Evolutionary conservation across 2,329 filamentous ascomycete species (phyloP).

Genomic region (Nectriaceae sp.): DNA sequence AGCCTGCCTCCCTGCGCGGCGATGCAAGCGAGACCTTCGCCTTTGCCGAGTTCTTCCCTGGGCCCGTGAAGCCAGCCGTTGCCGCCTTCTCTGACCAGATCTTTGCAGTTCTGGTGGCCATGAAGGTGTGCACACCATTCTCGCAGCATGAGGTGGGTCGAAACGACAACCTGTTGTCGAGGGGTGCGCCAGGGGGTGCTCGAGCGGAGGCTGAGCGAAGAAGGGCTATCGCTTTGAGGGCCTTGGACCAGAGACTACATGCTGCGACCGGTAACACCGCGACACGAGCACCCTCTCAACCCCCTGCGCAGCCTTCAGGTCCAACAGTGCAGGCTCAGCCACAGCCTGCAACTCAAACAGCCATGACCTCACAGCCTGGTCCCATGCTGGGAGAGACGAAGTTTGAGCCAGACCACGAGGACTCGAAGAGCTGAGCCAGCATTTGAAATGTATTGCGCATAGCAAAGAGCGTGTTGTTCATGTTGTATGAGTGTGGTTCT

Average conservation of each 20-base stretch:
- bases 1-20: slow-evolving; percentile 69
- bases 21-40: slow-evolving; percentile 96
- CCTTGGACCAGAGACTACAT: slow-evolving; percentile 87
- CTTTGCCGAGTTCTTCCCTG: slow-evolving; percentile 94
- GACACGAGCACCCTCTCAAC: slow-evolving; percentile 29
- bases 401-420: slow-evolving; percentile 66
- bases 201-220: slow-evolving; percentile 90
- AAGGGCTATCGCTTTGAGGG: slow-evolving; percentile 85
- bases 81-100: slow-evolving; percentile 66
- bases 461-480: slow-evolving; percentile 6
- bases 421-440: slow-evolving; percentile 32
- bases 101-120: slow-evolving; percentile 72
- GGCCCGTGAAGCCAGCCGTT: slow-evolving; percentile 76
- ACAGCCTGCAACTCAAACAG: slow-evolving; percentile 55
- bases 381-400: slow-evolving; percentile 68
- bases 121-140: slow-evolving; percentile 84
- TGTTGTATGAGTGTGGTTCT: slow-evolving; percentile 1
- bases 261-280: slow-evolving; percentile 64
- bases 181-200: slow-evolving; percentile 65
- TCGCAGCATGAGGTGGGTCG: slow-evolving; percentile 77
- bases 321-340: slow-evolving; percentile 60
- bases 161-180: slow-evolving; percentile 58
- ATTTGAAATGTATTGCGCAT: background rate
- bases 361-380: slow-evolving; percentile 57
- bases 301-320: slow-evolving; percentile 46